Percentiles rank a stretch among this genome's conserved stretches.
Evolutionary conservation across 352 stramenopile genomes (phyloP).

Genomic region (Elongisporangium prolatum): DNA sequence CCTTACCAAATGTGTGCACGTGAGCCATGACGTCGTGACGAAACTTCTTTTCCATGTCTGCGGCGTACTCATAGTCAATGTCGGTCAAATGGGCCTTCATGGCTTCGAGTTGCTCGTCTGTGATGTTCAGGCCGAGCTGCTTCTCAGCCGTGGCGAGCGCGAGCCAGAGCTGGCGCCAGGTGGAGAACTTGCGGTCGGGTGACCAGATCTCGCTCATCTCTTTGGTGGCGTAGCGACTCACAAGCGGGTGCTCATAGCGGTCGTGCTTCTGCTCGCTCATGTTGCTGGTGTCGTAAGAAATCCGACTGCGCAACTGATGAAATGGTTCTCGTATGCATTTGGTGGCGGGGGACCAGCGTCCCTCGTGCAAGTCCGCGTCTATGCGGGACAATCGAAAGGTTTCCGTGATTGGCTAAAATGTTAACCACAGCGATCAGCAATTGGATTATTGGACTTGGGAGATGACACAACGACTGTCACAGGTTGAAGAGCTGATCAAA

Average conservation of each 20-base stretch:
- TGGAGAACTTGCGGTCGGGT: constrained; percentile 98
- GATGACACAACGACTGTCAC: not conserved
- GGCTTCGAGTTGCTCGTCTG: constrained; percentile 95
- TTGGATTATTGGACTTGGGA: not conserved
- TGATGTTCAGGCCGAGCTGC: constrained; percentile 97
- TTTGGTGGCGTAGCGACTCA: constrained; percentile 96
- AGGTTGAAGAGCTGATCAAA: not conserved
- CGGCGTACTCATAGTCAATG: constrained; percentile 98
- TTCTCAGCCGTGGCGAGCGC: constrained; percentile 96
- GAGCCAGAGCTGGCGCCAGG: constrained; percentile 98
- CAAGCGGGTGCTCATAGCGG: constrained; percentile 88
- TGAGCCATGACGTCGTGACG: constrained; percentile 99
- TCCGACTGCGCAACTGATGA: constrained; percentile 1
- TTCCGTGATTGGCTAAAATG: not conserved
- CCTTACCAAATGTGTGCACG: constrained; percentile 97
- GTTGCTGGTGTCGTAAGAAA: not conserved
- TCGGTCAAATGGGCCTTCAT: constrained; percentile 95
- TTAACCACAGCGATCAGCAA: not conserved
- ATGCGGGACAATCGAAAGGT: not conserved
- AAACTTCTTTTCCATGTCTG: constrained; percentile 97
- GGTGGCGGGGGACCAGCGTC: not conserved
- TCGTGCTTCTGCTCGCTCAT: constrained; percentile 55
- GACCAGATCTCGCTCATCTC: constrained; percentile 99
- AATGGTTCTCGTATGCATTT: not conserved
- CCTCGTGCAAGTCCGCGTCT: not conserved